Base-by-base conservation (phyloP, 2,329 filamentous ascomycete species). In the Alternaria longipes region DNA sequence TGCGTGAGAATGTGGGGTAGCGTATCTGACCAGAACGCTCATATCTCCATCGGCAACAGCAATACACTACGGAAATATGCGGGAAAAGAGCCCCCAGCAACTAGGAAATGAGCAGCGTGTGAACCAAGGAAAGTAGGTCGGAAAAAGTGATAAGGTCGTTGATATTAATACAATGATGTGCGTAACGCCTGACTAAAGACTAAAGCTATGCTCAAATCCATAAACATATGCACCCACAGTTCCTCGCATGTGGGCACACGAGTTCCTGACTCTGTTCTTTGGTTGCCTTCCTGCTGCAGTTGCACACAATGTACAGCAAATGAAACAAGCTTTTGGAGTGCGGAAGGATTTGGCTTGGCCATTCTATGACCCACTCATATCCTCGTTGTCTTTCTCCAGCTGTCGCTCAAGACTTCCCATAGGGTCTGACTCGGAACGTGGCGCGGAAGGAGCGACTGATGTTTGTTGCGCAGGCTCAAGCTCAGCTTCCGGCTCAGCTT, bases 341-440 rank as follows among this genome's bases (percentile, higher is more conserved):
- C 45, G n/a, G n/a, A 16, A 56, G 49, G 28, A 50, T 56, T 22
- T 22, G 20, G 9, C 26, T 51, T 44, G 14, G 40, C 26, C 53
- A 26, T 22, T 45, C 59, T 57, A 71, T 18, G 61, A 63, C 51
- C 51, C 64, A 57, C 60, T 52, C 54, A 65, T 65, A 4, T 66
- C 63, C 32, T 71, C 62, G 53, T 68, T 70, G 40, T 75, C 73
- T 53, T 75, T 72, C 24, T 79, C 76, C 46, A 83, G 64, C 56
- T 82, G 82, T 24, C 78, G 78, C 64, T 85, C 83, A 24, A 85
- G 66, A 56, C 80, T 84, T 36, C 81, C 82, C 28, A 84, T 70
- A 32, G 85, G 67, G 72, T 85, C 82, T 30, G 80, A 69, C 54
- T 82, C 79, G 18, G 78, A 73, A 34, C 72, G 62, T 8, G 66